Evolutionary conservation across 1,284 basidiomycete species (phyloP).

Genomic region (Moniliophthora roreri): DNA sequence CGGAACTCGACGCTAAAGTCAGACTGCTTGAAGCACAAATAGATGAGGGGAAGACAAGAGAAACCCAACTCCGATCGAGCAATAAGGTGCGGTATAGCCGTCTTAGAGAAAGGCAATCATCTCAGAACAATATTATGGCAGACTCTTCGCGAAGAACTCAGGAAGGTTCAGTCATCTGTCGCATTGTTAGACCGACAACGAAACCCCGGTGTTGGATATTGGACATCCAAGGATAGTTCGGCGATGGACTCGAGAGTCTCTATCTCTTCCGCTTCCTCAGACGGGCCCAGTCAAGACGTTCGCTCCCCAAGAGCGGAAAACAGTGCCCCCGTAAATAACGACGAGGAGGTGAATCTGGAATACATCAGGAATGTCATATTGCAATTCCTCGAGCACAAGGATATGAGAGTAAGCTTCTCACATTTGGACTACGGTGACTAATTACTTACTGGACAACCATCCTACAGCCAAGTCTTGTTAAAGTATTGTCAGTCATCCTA

Average conservation of each 20-base stretch:
- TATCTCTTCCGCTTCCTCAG: conserved; percentile 43
- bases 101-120: background rate
- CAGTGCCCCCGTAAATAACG: conserved; percentile 42
- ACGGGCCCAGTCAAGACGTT: conserved; percentile 37
- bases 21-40: conserved; percentile 53
- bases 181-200: conserved; percentile 87
- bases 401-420: conserved; percentile 54
- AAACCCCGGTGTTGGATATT: conserved; percentile 92
- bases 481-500: conserved; percentile 87
- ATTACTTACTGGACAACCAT: conserved; percentile 10
- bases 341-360: conserved; percentile 93
- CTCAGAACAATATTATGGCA: conserved; percentile 28
- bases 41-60: conserved; percentile 65
- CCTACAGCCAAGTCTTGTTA: conserved; percentile 79
- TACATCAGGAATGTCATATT: conserved; percentile 93
- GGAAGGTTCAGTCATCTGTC: conserved; percentile 90
- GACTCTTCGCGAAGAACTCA: conserved; percentile 87
- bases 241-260: conserved; percentile 43
- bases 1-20: conserved; percentile 45
- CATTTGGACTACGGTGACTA: background rate
- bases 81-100: conserved; percentile 62
- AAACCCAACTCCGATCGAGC: conserved; percentile 61
- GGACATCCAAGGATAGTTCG: conserved; percentile 55
- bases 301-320: conserved; percentile 40
- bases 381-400: conserved; percentile 89